phyloP scores from a whole-genome alignment of 1,284 basidiomycete genomes.

The Mycena sp. region DNA sequence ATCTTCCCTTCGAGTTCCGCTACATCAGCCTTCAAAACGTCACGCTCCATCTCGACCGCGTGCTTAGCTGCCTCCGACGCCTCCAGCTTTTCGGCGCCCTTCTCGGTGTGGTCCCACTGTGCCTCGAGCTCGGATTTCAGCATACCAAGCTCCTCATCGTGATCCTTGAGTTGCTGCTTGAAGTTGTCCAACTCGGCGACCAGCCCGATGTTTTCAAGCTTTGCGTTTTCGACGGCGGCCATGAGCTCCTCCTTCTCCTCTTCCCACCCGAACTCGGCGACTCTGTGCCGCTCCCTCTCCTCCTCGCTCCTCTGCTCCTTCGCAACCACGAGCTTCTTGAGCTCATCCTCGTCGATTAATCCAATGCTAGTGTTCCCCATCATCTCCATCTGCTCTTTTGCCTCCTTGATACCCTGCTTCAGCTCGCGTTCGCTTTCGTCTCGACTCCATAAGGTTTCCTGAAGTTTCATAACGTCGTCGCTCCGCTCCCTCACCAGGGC shows the following conservation, averaged over 20 bases:
- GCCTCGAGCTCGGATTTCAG: constrained; percentile 70
- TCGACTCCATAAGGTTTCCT: constrained; percentile 57
- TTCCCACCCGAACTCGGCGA: constrained; percentile 56
- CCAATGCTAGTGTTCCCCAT: constrained; percentile 56
- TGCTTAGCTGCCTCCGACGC: constrained; percentile 10
- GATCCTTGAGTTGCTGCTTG: constrained; percentile 48
- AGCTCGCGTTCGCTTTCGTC: constrained; percentile 63
- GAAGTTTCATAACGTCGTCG: constrained; percentile 52
- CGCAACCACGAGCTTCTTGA: constrained; percentile 49
- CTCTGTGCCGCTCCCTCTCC: constrained; percentile 51
- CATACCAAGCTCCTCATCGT: constrained; percentile 59
- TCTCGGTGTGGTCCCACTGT: constrained; percentile 72
- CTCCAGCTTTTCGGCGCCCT: constrained; percentile 46
- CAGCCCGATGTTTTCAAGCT: constrained; percentile 53
- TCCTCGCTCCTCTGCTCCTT: constrained; percentile 50
- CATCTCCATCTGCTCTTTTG: constrained; percentile 66
- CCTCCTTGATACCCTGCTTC: constrained; percentile 58
- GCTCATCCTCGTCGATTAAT: constrained; percentile 53
- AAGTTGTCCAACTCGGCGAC: constrained; percentile 51
- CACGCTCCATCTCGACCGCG: constrained; percentile 53
- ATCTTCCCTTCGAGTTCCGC: constrained; percentile 54
- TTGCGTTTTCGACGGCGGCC: constrained; percentile 46
- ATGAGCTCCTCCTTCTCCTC: constrained; percentile 60
- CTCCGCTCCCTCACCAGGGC: constrained; percentile 49
- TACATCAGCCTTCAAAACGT: constrained; percentile 49